Evolutionary conservation across 768 basidiomycete genomes (phyloP).

Genomic region (Inosperma sp.): DNA sequence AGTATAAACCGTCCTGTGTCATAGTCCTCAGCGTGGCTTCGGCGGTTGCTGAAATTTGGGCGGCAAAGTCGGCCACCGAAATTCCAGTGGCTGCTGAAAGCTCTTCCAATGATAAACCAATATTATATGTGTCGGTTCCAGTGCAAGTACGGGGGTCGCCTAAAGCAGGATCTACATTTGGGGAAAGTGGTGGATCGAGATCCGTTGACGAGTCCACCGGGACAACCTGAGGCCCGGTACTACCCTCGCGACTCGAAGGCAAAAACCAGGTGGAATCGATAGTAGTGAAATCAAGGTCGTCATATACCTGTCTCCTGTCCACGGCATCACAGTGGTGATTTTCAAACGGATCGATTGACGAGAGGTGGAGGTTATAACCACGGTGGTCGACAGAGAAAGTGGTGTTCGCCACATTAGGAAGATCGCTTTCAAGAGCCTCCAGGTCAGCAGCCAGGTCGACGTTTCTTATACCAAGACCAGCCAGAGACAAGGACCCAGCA

Average conservation of each 20-base stretch:
- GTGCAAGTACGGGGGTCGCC: constrained; percentile 6
- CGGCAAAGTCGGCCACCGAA: constrained; percentile 30
- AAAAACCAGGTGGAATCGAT: constrained; percentile 24
- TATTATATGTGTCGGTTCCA: constrained; percentile 6
- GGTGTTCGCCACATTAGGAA: background rate
- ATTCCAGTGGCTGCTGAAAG: constrained; percentile 32
- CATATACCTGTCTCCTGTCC: too few species aligned
- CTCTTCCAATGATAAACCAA: constrained; percentile 21
- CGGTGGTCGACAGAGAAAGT: too few species aligned
- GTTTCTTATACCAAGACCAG: constrained; percentile 31
- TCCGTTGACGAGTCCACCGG: constrained; percentile 15
- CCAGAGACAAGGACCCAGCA: constrained; percentile 13
- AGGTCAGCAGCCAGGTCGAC: constrained; percentile 15
- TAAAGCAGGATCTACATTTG: constrained; percentile 11
- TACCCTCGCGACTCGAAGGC: constrained; percentile 19
- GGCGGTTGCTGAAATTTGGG: constrained; percentile 34
- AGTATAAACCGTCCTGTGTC: constrained; percentile 9
- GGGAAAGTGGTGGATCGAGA: constrained; percentile 10
- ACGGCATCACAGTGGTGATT: too few species aligned
- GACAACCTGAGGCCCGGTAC: constrained; percentile 18
- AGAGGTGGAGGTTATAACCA: too few species aligned
- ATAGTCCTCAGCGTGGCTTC: constrained; percentile 30
- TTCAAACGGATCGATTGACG: too few species aligned
- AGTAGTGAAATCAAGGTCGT: too few species aligned
- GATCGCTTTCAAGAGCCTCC: constrained; percentile 6